Evolutionary conservation across 2,329 filamentous ascomycete genomes (phyloP), one percentile per base, ranked within the genome.

Genomic region (Colletotrichum sp.): DNA sequence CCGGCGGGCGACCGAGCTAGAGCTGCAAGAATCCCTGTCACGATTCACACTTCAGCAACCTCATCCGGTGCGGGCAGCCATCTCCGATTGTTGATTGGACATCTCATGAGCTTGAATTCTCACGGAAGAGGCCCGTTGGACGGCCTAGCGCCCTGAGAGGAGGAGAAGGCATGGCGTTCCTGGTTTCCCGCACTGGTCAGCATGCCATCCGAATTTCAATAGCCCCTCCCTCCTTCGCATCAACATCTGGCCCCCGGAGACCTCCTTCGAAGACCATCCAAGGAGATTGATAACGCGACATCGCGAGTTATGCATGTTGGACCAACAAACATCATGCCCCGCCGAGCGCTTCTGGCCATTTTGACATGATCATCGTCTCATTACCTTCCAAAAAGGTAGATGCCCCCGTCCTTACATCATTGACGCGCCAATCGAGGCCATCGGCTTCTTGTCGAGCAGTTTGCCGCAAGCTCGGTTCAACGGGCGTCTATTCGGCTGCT

Each of bases 1-100:
- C 62, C 25, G 29, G 29, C 12, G n/a, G 66, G 68, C 65, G 19
- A 39, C 34, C 36, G 71, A 77, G 77, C 72, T 75, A 65, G 32
- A 64, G 69, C 62, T 79, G 79, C 78, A 79, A 70, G 79, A 76
- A 71, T 69, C 79, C 79, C 79, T 79, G 77, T 63, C 9, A 22
- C 5, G n/a, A 22, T 77, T 79, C 79, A 79, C 78, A 79, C 75
- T 9, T 71, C 61, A 30, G 65, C 61, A 34, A 75, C 62, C 66
- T 29, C 66, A 62, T 70, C 39, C 52, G 71, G 34, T 19, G 25
- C 36, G 59, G 61, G n/a, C 44, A 30, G 19, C 9, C 55, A 29
- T 52, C 49, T 70, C 36, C 64, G 55, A 8, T 8, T 8, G 9
- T 16, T 75, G 44, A 69, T 69, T 62, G 61, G 49, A 29, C 15